A percentile compares a stretch with the other conserved stretches of the same genome.
These are phyloP conservation scores for Alnus rubra DNA, from an alignment of 306 rosid species.

Conservation along the genomic window DNA sequence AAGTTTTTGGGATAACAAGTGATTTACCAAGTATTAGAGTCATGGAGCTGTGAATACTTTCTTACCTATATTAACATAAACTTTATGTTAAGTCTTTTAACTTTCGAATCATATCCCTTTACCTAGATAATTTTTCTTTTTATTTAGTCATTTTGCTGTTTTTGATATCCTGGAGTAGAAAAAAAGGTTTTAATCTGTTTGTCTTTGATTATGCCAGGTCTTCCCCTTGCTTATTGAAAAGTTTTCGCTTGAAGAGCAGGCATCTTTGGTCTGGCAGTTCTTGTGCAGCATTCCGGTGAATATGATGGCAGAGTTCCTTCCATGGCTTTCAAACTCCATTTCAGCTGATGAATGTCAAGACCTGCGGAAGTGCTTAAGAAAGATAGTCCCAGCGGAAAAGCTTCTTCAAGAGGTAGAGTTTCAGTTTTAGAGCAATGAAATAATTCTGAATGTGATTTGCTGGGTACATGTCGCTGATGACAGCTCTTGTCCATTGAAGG, in stretches of 20 bases:
- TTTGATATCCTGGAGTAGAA: not conserved
- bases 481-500: conserved; percentile 56
- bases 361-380: conserved; percentile 69
- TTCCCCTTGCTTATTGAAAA: conserved; percentile 91
- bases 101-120: not conserved
- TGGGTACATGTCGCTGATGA: conserved; percentile 15
- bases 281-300: conserved; percentile 97
- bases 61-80: not conserved
- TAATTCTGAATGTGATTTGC: conserved; percentile 27
- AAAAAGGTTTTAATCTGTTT: conserved; percentile 14
- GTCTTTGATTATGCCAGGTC: conserved; percentile 61
- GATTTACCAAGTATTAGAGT: not conserved
- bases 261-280: conserved; percentile 96
- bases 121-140: not conserved
- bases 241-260: conserved; percentile 86
- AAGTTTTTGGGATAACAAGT: too few relatives aligned
- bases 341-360: conserved; percentile 81
- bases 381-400: conserved; percentile 90
- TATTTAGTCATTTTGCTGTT: not conserved
- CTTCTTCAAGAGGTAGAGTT: conserved; percentile 88
- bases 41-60: not conserved
- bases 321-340: conserved; percentile 87
- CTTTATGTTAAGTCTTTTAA: not conserved
- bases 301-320: conserved; percentile 91
- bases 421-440: conserved; percentile 25